phyloP scores from a whole-genome alignment of 2,329 filamentous ascomycete genomes.

The Celoporthe dispersa region DNA sequence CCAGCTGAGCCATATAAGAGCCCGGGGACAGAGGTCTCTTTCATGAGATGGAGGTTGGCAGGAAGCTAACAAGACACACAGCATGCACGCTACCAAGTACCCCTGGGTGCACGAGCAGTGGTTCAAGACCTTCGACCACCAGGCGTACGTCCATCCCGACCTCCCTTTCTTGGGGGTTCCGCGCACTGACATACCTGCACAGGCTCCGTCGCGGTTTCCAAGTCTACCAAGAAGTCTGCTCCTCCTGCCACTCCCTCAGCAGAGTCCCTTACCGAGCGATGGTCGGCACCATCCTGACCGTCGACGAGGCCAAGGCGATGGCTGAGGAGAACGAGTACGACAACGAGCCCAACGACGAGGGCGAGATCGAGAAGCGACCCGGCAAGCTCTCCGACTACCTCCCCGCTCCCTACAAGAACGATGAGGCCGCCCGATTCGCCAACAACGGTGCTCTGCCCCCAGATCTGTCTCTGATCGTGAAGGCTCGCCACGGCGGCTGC shows the following conservation, averaged over 20 bases:
- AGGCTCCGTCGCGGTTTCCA: slow-evolving; percentile 99
- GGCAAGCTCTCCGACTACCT: slow-evolving; percentile 99
- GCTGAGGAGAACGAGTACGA: slow-evolving; percentile 99
- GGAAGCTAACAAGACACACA: slow-evolving; percentile 48
- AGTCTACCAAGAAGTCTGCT: slow-evolving; percentile 98
- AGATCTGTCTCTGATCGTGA: slow-evolving; percentile 96
- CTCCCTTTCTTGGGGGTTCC: slow-evolving; percentile 15
- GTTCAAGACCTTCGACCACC: slow-evolving; percentile 96
- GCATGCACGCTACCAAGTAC: slow-evolving; percentile 88
- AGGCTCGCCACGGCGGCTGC: slow-evolving; percentile 96
- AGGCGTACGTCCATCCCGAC: slow-evolving; percentile 70
- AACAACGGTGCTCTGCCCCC: slow-evolving; percentile 98
- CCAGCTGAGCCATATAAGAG: slow-evolving; percentile 27
- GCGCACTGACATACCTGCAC: slow-evolving; percentile 41
- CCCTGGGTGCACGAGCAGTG: slow-evolving; percentile 95
- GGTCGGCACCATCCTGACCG: slow-evolving; percentile 90
- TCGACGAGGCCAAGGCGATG: slow-evolving; percentile 96
- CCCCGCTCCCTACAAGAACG: slow-evolving; percentile 95
- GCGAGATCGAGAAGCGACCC: slow-evolving; percentile 96
- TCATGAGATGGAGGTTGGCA: slow-evolving; percentile 10
- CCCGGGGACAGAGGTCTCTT: slow-evolving; percentile 29
- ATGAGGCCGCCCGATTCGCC: slow-evolving; percentile 95
- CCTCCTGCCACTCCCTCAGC: slow-evolving; percentile 93
- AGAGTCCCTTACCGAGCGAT: slow-evolving; percentile 92
- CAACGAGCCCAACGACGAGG: slow-evolving; percentile 95